Conservation (phyloP, 2,329 filamentous ascomycete genomes). For the Aciculosporium take region DNA sequence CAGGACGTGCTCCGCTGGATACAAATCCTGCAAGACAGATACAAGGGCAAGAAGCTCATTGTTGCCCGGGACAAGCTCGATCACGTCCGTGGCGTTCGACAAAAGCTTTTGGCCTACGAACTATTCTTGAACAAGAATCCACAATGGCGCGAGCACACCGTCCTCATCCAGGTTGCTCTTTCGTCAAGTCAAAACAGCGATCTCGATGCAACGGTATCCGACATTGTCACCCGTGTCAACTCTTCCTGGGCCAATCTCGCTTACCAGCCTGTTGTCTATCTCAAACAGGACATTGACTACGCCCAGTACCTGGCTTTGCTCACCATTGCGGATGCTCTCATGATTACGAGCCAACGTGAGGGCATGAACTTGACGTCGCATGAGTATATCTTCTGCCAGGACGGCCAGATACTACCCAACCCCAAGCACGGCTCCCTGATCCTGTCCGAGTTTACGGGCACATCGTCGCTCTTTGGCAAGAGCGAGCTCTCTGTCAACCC, state of each 20-base stretch:
- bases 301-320: constrained; percentile 85
- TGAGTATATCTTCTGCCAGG: constrained; percentile 87
- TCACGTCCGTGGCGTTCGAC: constrained; percentile 77
- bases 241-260: constrained; percentile 80
- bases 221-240: constrained; percentile 91
- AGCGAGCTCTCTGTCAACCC: constrained; percentile 81
- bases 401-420: constrained; percentile 52
- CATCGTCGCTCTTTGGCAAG: constrained; percentile 68
- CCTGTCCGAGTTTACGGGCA: constrained; percentile 88
- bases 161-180: constrained; percentile 86
- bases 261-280: constrained; percentile 83
- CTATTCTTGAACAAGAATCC: constrained; percentile 90
- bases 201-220: constrained; percentile 73
- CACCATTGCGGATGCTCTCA: constrained; percentile 77
- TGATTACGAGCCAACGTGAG: constrained; percentile 90
- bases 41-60: constrained; percentile 78
- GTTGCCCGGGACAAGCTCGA: constrained; percentile 92
- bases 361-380: constrained; percentile 96
- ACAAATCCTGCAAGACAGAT: constrained; percentile 64
- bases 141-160: constrained; percentile 74
- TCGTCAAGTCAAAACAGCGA: constrained; percentile 81
- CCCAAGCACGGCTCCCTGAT: constrained; percentile 84
- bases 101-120: constrained; percentile 86
- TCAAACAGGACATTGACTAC: constrained; percentile 90
- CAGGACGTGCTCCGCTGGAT: constrained; percentile 68